These are phyloP conservation scores for Wallacemonas rigidus DNA, from an alignment of 208 protist species.

Conservation along the genomic window DNA sequence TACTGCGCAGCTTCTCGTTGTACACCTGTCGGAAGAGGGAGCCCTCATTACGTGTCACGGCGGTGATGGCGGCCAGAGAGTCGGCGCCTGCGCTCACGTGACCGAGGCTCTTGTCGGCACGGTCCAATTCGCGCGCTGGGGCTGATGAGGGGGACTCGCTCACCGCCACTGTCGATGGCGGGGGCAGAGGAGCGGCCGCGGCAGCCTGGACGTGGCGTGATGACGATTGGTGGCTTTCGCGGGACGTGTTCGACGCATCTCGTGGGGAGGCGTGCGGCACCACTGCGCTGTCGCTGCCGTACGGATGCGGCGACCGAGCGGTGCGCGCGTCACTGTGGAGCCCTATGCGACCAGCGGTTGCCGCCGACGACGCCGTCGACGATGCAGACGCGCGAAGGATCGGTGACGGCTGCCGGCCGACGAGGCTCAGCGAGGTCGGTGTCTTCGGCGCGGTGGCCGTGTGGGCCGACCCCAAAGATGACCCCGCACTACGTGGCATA, in stretches of 20 bases:
- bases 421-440: not conserved
- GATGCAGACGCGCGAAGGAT: not conserved
- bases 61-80: conserved; percentile 1
- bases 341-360: not conserved
- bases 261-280: not conserved
- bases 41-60: conserved; percentile 21
- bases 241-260: conserved; percentile 3
- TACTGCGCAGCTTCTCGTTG: conserved; percentile 70
- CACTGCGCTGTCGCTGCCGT: not conserved
- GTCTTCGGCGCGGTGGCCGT: not conserved
- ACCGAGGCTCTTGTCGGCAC: conserved; percentile 5
- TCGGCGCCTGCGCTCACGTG: not conserved
- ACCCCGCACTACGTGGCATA: not conserved
- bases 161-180: conserved; percentile 24
- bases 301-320: not conserved
- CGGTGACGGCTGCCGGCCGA: not conserved
- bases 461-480: not conserved
- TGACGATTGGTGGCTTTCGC: conserved; percentile 1
- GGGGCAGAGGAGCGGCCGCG: conserved; percentile 11
- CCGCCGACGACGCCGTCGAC: not conserved
- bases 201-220: not conserved
- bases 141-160: conserved; percentile 21
- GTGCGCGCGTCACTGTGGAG: not conserved
- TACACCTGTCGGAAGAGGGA: conserved; percentile 53
- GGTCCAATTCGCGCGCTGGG: conserved; percentile 8